Evolutionary conservation across 257 asterid genomes (phyloP).

Genomic region (Paraleonurus japonicus): DNA sequence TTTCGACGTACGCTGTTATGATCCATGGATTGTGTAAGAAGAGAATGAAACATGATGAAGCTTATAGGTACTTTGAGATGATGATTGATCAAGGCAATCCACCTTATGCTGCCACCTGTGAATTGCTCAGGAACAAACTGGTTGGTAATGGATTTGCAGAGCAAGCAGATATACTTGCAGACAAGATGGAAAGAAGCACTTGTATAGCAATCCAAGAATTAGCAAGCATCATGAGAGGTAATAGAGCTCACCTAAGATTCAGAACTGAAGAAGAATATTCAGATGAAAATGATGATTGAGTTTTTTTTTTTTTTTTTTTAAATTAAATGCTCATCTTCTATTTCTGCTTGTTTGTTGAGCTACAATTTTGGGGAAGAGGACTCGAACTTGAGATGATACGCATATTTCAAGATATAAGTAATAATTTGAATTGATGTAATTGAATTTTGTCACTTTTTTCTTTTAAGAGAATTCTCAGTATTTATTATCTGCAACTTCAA

Average conservation of each 20-base stretch:
- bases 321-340: neutral
- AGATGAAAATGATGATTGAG: conserved; percentile 48
- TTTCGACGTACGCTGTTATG: conserved; percentile 81
- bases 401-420: no score
- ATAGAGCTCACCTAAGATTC: conserved; percentile 26
- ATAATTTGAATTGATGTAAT: neutral
- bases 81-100: conserved; percentile 96
- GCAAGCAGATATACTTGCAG: conserved; percentile 63
- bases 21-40: conserved; percentile 82
- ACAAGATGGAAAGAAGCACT: conserved; percentile 80
- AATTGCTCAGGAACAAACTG: conserved; percentile 67
- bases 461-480: neutral
- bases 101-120: conserved; percentile 60
- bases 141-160: conserved; percentile 68
- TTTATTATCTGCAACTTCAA: no score
- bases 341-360: neutral
- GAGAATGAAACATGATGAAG: conserved; percentile 72
- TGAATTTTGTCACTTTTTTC: neutral
- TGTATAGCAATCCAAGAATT: conserved; percentile 56
- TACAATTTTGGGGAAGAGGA: neutral
- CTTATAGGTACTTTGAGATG: conserved; percentile 66
- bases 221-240: conserved; percentile 61
- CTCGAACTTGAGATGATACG: neutral
- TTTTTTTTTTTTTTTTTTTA: neutral
- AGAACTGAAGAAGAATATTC: conserved; percentile 46